These are phyloP conservation scores for Talaromyces rugulosus DNA, from an alignment of 2,329 filamentous ascomycete genomes.

Conservation along the genomic window DNA sequence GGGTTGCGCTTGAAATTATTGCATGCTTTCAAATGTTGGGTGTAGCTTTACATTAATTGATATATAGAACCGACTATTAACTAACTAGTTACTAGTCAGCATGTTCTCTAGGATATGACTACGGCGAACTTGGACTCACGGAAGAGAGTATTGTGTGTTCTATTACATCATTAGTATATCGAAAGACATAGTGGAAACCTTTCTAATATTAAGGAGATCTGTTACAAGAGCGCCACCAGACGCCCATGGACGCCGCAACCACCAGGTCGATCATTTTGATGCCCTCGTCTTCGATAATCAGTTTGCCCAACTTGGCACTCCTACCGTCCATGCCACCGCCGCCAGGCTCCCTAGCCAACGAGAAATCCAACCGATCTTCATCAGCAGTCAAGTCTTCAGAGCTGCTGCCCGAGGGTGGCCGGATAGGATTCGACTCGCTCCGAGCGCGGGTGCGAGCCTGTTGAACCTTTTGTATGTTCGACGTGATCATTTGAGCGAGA, in stretches of 20 bases:
- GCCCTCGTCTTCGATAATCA: constrained; percentile 84
- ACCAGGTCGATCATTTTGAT: constrained; percentile 93
- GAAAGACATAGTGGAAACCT: not conserved
- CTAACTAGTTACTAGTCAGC: not conserved
- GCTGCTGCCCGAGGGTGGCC: constrained; percentile 16
- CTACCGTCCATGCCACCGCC: constrained; percentile 83
- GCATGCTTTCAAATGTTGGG: too few relatives aligned
- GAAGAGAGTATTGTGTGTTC: not conserved
- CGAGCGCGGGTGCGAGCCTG: constrained; percentile 17
- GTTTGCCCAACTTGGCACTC: constrained; percentile 86
- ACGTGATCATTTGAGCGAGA: constrained; percentile 10
- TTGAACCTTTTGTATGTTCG: constrained; percentile 13
- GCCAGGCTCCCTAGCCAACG: constrained; percentile 74
- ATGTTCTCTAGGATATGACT: not conserved
- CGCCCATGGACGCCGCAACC: constrained; percentile 82
- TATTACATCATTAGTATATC: not conserved
- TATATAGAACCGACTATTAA: too few relatives aligned
- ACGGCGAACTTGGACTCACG: not conserved
- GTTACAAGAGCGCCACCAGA: constrained; percentile 80
- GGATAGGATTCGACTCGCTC: constrained; percentile 20
- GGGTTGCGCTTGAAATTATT: too few relatives aligned
- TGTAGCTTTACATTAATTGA: too few relatives aligned
- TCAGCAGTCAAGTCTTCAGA: constrained; percentile 19
- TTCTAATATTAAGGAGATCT: not conserved
- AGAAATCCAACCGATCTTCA: constrained; percentile 60